Conservation (phyloP, 306 rosid species). For the Notholithocarpus densiflorus region DNA sequence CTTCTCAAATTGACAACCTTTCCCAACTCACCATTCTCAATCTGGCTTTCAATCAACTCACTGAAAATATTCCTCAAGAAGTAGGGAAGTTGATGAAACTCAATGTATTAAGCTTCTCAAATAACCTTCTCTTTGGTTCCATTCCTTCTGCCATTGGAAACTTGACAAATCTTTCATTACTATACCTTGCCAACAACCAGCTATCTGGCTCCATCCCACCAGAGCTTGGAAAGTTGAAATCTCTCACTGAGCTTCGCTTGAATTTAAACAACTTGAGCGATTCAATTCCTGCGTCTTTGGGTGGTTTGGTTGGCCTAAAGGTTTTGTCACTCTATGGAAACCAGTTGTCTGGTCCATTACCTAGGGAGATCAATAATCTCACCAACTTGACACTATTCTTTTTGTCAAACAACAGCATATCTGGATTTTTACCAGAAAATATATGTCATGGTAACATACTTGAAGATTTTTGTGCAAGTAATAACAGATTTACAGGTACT, state of each 20-base stretch:
- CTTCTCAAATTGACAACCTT: background rate
- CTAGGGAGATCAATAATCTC: too few species aligned
- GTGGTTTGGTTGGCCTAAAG: conserved; percentile 1
- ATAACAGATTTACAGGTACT: background rate
- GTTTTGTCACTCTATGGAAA: conserved; percentile 7
- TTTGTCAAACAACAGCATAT: background rate
- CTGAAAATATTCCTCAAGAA: background rate
- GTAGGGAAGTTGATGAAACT: background rate
- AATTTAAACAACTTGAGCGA: conserved; percentile 8
- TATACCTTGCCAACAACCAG: background rate
- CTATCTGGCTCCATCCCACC: background rate
- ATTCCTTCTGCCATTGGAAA: background rate
- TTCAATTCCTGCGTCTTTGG: conserved; percentile 19
- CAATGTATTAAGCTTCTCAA: background rate
- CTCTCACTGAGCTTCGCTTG: conserved; percentile 8
- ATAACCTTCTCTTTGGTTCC: background rate
- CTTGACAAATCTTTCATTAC: background rate
- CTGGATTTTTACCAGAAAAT: too few species aligned
- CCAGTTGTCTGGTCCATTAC: too few species aligned
- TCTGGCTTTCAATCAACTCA: background rate
- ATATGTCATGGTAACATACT: too few species aligned
- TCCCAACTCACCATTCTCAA: background rate
- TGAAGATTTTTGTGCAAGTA: too few species aligned
- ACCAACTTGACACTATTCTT: too few species aligned
- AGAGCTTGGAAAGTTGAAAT: conserved; percentile 9